Evolutionary conservation across 1,284 basidiomycete species (phyloP), one percentile per base, ranked within the genome.

Genomic region (Testicularia cyperi): DNA sequence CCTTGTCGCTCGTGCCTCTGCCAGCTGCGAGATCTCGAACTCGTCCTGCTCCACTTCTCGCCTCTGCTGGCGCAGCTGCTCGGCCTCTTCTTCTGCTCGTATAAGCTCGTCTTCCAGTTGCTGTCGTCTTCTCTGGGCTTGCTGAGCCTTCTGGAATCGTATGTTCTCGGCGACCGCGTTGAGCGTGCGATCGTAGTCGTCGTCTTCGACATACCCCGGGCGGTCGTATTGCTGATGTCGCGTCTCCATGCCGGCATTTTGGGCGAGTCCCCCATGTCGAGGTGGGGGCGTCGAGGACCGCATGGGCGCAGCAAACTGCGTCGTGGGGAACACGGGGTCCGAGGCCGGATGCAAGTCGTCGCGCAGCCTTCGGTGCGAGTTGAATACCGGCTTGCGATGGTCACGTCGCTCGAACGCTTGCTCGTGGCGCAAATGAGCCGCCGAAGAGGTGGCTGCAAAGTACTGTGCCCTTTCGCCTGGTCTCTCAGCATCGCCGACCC

Each of bases 11-110:
- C 62, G 52, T 0, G 46, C 32, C 1, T 57, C 42, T 15, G 62
- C 62, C 14, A 61, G 44, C 10, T 48, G 53, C 14, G 62, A 65
- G 41, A 65, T 46, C 16, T 65, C 62, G 10, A 27, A 29, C n/a
- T 65, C 25, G 15, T 26, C 25, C 8, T 7, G 14, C 35, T 25
- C 22, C 9, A 9, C 10, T 19, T 7, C 32, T 6, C 10, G 10
- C 15, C 7, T 7, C 25, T 26, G 25, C 25, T 26, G 25, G 8
- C 14, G 25, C 25, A n/a, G n/a, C n/a, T n/a, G n/a, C n/a, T n/a
- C n/a, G 21, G 6, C 26, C n/a, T 40, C 38, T 18, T 29, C 38
- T n/a, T 20, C 19, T 7, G 20, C 16, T 9, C 10, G 15, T 13
- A 37, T 7, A 6, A 13, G 12, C 13, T 7, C 15, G n/a, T 7